Percentiles rank a stretch among this genome's conserved stretches.
phyloP scores from a whole-genome alignment of 352 stramenopile genomes.

The Plasmopara muralis region DNA sequence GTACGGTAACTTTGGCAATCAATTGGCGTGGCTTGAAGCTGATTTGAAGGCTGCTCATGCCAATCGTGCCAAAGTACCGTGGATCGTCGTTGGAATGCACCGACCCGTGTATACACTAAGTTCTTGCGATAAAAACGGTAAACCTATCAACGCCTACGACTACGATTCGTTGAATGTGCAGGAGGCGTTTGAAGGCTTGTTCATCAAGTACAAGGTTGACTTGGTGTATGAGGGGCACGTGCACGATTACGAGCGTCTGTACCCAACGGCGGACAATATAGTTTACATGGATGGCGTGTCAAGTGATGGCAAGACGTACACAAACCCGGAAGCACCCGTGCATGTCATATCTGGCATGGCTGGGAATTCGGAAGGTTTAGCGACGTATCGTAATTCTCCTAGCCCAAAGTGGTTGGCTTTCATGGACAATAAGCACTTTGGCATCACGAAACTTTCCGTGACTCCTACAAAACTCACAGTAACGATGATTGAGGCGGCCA shows the following conservation, averaged over 20 bases:
- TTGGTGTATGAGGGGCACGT: slow-evolving; percentile 41
- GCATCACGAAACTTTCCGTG: slow-evolving; percentile 12
- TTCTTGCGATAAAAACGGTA: slow-evolving; percentile 19
- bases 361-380: slow-evolving; percentile 26
- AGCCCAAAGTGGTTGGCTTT: slow-evolving; percentile 24
- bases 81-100: slow-evolving; percentile 51
- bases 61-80: slow-evolving; percentile 36
- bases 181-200: slow-evolving; percentile 41
- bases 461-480: slow-evolving; percentile 23
- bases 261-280: slow-evolving; percentile 25
- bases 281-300: slow-evolving; percentile 34
- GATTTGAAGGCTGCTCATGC: slow-evolving; percentile 38
- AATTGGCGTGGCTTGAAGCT: slow-evolving; percentile 44
- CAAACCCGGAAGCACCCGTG: slow-evolving; percentile 40
- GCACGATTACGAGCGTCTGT: slow-evolving; percentile 45
- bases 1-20: slow-evolving; percentile 31
- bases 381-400: slow-evolving; percentile 11
- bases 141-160: slow-evolving; percentile 5
- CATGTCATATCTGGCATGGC: slow-evolving; percentile 39
- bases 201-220: slow-evolving; percentile 58
- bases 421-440: slow-evolving; percentile 23
- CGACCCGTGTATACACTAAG: slow-evolving; percentile 41
- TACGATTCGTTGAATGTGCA: slow-evolving; percentile 28
- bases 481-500: slow-evolving; percentile 19
- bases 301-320: slow-evolving; percentile 25